Conservation (phyloP, 805 yeast species). For the Torulaspora maleeae region DNA sequence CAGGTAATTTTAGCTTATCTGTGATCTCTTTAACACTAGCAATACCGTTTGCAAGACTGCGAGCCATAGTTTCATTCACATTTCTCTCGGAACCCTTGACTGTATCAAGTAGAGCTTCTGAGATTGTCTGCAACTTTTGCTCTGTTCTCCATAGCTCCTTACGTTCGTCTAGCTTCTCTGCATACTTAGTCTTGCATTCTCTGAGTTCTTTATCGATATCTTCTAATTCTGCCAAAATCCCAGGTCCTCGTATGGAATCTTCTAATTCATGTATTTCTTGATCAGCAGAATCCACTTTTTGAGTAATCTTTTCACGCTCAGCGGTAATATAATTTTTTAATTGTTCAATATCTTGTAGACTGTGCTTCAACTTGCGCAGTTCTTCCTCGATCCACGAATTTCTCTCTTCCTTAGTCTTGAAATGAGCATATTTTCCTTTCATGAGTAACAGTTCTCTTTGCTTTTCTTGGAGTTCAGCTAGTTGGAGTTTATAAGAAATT, state of each 20-base stretch:
- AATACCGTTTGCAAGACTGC: constrained; percentile 64
- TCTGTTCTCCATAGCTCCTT: constrained; percentile 78
- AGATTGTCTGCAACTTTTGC: constrained; percentile 53
- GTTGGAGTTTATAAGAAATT: constrained; percentile 35
- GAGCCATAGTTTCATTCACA: constrained; percentile 70
- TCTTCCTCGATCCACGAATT: constrained; percentile 61
- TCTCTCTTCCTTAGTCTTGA: constrained; percentile 52
- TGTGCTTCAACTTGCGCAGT: constrained; percentile 37
- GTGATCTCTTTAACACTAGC: constrained; percentile 63
- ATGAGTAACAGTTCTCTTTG: constrained; percentile 64
- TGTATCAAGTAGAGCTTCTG: constrained; percentile 52
- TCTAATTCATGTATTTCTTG: constrained; percentile 35
- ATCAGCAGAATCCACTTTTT: constrained; percentile 25
- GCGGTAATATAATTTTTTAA: constrained; percentile 19
- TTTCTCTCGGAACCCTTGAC: constrained; percentile 52
- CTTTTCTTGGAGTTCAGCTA: constrained; percentile 42
- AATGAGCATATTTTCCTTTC: constrained; percentile 63
- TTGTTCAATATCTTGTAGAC: constrained; percentile 28
- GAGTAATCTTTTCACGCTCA: constrained; percentile 15
- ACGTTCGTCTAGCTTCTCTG: constrained; percentile 55
- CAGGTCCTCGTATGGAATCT: constrained; percentile 38
- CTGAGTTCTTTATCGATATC: constrained; percentile 31
- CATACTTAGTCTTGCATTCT: constrained; percentile 39
- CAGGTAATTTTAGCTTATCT: constrained; percentile 48
- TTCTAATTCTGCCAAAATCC: constrained; percentile 33